Percentiles rank a stretch among this genome's conserved stretches.
phyloP scores from a whole-genome alignment of 2,329 filamentous ascomycete species.

The Endoconidiophora polonica region DNA sequence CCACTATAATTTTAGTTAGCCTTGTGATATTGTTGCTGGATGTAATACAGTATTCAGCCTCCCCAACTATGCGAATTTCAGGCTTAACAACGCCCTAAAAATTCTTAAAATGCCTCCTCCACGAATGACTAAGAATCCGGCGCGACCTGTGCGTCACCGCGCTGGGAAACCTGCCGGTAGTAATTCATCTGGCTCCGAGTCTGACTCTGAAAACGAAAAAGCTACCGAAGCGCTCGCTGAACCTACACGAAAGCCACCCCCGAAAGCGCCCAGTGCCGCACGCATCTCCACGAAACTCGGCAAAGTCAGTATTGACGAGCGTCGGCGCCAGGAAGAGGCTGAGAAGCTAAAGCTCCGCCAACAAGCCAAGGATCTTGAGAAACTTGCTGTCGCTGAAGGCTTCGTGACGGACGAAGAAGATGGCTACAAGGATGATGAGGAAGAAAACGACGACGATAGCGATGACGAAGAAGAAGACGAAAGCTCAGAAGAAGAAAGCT shows the following conservation, averaged over 20 bases:
- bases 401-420: conserved; percentile 42
- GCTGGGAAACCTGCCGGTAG: conserved; percentile 59
- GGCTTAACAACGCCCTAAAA: neutral
- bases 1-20: conserved; percentile 9
- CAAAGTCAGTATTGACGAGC: conserved; percentile 35
- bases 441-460: conserved; percentile 24
- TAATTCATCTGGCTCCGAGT: conserved; percentile 36
- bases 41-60: neutral
- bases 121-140: conserved; percentile 85
- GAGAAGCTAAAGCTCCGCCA: conserved; percentile 28
- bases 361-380: conserved; percentile 20
- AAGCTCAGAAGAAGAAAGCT: conserved; percentile 27
- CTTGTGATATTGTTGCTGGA: neutral
- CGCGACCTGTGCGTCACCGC: conserved; percentile 64
- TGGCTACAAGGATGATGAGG: conserved; percentile 17
- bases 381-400: conserved; percentile 39
- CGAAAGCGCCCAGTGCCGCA: conserved; percentile 39
- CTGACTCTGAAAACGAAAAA: conserved; percentile 27
- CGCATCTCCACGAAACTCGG: conserved; percentile 37
- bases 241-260: conserved; percentile 29
- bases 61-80: no score
- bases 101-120: conserved; percentile 44
- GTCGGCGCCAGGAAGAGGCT: conserved; percentile 28
- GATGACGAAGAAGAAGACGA: conserved; percentile 24
- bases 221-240: conserved; percentile 16